Conservation (phyloP, 371 early-diverging fungal genomes). For the Mucor saturninus region DNA sequence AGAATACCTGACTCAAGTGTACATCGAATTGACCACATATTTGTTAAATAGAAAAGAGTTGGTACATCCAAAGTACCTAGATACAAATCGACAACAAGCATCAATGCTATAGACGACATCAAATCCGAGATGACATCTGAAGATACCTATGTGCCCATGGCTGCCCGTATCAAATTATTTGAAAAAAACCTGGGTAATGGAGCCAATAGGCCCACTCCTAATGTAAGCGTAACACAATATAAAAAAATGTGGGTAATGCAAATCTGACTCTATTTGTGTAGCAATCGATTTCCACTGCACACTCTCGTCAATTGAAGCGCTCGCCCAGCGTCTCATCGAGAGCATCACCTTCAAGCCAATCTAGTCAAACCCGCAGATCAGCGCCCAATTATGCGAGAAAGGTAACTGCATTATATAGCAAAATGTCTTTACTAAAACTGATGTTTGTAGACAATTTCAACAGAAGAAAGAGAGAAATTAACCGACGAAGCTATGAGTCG, state of each 20-base stretch:
- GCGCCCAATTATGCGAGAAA: no score
- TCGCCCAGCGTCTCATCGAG: no score
- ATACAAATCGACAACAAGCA: slow-evolving; percentile 20
- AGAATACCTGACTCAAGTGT: neutral
- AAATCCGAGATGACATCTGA: slow-evolving; percentile 21
- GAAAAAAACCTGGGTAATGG: slow-evolving; percentile 31
- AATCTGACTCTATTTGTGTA: no score
- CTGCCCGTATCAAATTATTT: slow-evolving; percentile 31
- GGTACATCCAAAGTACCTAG: slow-evolving; percentile 23
- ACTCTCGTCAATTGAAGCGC: no score
- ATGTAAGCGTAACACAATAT: slow-evolving; percentile 10
- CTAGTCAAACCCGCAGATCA: no score
- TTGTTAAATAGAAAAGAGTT: slow-evolving; percentile 23
- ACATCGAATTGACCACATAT: neutral
- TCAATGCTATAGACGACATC: slow-evolving; percentile 27
- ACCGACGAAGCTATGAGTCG: no score
- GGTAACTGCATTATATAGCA: no score
- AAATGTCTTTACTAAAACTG: no score
- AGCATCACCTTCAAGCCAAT: no score
- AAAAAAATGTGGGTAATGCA: neutral
- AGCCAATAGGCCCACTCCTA: slow-evolving; percentile 15
- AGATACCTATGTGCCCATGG: slow-evolving; percentile 28
- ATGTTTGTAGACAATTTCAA: no score
- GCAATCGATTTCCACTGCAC: no score
- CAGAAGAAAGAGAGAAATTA: no score